Conservation (phyloP, 164 flowering plant species). For the Nelumbo lutea region DNA sequence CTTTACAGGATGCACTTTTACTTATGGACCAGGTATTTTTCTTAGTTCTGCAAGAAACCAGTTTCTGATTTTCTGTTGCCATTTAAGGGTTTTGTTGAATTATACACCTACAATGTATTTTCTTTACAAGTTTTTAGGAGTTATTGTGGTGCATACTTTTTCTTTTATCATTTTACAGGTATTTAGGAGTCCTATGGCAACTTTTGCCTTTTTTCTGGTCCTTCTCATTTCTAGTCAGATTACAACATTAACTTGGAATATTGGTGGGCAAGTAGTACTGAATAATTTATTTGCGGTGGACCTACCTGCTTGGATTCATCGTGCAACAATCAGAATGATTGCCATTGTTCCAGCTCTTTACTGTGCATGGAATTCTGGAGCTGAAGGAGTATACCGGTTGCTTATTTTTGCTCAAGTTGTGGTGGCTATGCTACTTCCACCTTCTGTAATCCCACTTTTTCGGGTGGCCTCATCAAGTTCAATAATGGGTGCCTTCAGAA, state of each 20-base stretch:
- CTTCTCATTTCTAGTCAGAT: constrained; percentile 57
- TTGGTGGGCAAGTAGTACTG: constrained; percentile 49
- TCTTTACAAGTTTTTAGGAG: not conserved
- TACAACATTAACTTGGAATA: constrained; percentile 56
- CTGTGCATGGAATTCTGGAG: constrained; percentile 70
- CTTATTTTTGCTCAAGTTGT: constrained; percentile 80
- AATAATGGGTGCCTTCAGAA: constrained; percentile 67
- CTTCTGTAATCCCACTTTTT: constrained; percentile 88
- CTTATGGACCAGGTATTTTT: constrained; percentile 72
- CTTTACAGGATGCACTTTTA: constrained; percentile 75
- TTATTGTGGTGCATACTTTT: not conserved
- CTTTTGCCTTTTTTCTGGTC: constrained; percentile 47
- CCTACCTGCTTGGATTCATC: constrained; percentile 79
- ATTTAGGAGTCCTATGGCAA: constrained; percentile 56
- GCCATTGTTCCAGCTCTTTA: constrained; percentile 64
- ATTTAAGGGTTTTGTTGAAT: constrained; percentile 7
- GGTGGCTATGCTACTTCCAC: constrained; percentile 79
- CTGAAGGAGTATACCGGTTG: constrained; percentile 84
- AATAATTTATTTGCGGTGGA: constrained; percentile 51
- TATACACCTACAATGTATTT: not conserved
- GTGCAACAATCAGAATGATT: constrained; percentile 50
- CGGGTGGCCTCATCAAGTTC: constrained; percentile 78
- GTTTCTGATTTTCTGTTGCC: not conserved
- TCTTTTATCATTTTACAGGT: constrained; percentile 43
- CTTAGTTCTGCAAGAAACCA: not conserved